Percentiles rank a stretch among this genome's conserved stretches.
Conservation (phyloP, 148 eudicot genomes). For the Mesembryanthemum crystallinum region DNA sequence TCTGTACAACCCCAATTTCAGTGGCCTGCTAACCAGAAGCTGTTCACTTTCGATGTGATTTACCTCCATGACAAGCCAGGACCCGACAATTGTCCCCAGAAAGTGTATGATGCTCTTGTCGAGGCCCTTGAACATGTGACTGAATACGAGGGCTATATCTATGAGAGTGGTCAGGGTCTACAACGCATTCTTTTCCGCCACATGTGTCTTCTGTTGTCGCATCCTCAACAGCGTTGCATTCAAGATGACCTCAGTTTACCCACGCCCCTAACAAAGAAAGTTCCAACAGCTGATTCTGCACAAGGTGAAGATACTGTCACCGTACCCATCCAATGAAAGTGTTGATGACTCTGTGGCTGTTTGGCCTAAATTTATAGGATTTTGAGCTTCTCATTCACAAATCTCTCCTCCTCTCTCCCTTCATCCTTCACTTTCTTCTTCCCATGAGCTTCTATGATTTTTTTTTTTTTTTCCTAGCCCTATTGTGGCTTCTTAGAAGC, state of each 20-base stretch:
- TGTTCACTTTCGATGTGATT: constrained; percentile 79
- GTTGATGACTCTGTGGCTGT: background rate
- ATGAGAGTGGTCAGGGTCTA: constrained; percentile 80
- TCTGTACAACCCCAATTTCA: constrained; percentile 65
- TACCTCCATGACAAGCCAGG: constrained; percentile 97
- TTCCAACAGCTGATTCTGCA: constrained; percentile 38
- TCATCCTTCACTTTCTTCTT: too few species aligned
- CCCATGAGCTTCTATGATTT: too few species aligned
- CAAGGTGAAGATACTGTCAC: constrained; percentile 48
- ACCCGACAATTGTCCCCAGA: constrained; percentile 87
- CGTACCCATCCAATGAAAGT: constrained; percentile 48
- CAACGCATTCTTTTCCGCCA: constrained; percentile 69
- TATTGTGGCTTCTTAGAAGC: too few species aligned
- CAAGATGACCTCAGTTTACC: constrained; percentile 82
- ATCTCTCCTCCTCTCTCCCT: too few species aligned
- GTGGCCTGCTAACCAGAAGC: constrained; percentile 59
- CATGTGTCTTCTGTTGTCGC: constrained; percentile 69
- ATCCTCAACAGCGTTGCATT: constrained; percentile 86
- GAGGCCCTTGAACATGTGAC: constrained; percentile 82
- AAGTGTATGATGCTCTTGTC: constrained; percentile 80
- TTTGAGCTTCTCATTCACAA: too few species aligned
- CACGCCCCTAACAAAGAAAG: constrained; percentile 59
- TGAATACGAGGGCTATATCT: constrained; percentile 87
- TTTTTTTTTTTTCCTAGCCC: too few species aligned
- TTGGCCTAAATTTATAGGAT: too few species aligned